A percentile compares a stretch with the other conserved stretches of the same genome.
Evolutionary conservation across 2,329 filamentous ascomycete species (phyloP).

Genomic region (Juglanconis oblonga): DNA sequence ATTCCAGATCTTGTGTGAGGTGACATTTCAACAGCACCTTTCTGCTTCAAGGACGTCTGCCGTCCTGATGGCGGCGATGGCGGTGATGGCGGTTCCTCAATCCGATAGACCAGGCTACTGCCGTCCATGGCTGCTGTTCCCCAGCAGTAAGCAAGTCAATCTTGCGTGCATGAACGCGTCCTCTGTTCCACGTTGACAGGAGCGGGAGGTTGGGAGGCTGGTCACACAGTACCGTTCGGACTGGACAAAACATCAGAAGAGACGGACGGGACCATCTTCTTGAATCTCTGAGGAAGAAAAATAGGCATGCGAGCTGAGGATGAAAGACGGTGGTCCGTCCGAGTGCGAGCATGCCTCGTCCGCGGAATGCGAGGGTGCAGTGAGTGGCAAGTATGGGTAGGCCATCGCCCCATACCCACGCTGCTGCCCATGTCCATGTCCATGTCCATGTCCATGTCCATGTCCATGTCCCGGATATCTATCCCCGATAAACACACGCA

Average conservation of each 20-base stretch:
- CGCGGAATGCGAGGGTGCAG: not conserved
- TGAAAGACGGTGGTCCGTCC: not conserved
- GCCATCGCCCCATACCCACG: not conserved
- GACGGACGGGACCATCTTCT: not conserved
- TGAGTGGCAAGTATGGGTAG: not conserved
- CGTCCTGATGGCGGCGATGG: slow-evolving; percentile 11
- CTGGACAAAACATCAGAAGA: not conserved
- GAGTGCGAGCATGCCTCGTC: not conserved
- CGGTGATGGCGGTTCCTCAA: slow-evolving; percentile 11
- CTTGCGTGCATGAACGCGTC: slow-evolving; percentile 22
- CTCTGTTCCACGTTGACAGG: slow-evolving; percentile 8
- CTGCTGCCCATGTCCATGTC: not conserved
- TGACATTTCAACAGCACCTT: slow-evolving; percentile 41
- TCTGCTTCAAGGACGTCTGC: slow-evolving; percentile 13
- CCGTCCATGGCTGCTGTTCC: slow-evolving; percentile 13
- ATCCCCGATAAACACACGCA: not conserved
- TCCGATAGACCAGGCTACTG: slow-evolving; percentile 15
- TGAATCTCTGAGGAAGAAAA: not conserved
- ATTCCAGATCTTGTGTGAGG: slow-evolving; percentile 50
- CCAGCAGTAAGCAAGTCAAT: slow-evolving; percentile 20
- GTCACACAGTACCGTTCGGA: slow-evolving; percentile 10
- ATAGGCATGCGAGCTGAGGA: not conserved
- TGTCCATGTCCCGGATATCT: not conserved
- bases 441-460: not conserved
- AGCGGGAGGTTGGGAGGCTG: slow-evolving; percentile 2